These are phyloP conservation scores for Hibiscus syriacus DNA, from an alignment of 345 rosid genomes.

Conservation along the genomic window DNA sequence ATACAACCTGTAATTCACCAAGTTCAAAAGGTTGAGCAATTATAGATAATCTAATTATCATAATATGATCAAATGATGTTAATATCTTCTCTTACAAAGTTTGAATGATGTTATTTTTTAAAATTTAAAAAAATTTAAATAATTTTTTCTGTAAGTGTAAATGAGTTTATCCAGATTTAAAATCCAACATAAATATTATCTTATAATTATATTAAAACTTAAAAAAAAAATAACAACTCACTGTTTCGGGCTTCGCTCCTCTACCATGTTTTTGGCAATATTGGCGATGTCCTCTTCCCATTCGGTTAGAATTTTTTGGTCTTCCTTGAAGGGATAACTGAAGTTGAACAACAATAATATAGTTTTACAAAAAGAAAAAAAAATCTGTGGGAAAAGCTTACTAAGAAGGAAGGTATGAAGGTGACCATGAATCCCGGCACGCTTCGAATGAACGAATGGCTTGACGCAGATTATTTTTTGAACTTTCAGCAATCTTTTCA, in stretches of 20 bases:
- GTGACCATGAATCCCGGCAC: slow-evolving; percentile 31
- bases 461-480: slow-evolving; percentile 57
- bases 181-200: too few relatives aligned
- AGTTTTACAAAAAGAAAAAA: not conserved
- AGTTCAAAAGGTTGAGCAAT: too few relatives aligned
- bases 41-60: too few relatives aligned
- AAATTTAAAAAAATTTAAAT: too few relatives aligned
- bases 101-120: too few relatives aligned
- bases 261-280: slow-evolving; percentile 41
- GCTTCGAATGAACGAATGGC: slow-evolving; percentile 66
- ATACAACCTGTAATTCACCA: slow-evolving; percentile 33
- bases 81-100: too few relatives aligned
- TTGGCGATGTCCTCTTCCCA: slow-evolving; percentile 25
- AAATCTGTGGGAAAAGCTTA: not conserved
- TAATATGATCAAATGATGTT: too few relatives aligned
- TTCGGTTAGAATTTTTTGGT: not conserved
- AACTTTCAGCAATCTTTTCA: slow-evolving; percentile 27
- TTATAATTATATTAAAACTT: too few relatives aligned
- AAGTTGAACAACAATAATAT: not conserved
- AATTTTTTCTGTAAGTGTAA: too few relatives aligned
- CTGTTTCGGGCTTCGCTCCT: slow-evolving; percentile 62
- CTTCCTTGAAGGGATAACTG: slow-evolving; percentile 7
- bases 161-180: too few relatives aligned
- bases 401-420: not conserved
- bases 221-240: too few relatives aligned